Conservation (phyloP, 2,329 filamentous ascomycete genomes). For the Diaporthe helianthi region DNA sequence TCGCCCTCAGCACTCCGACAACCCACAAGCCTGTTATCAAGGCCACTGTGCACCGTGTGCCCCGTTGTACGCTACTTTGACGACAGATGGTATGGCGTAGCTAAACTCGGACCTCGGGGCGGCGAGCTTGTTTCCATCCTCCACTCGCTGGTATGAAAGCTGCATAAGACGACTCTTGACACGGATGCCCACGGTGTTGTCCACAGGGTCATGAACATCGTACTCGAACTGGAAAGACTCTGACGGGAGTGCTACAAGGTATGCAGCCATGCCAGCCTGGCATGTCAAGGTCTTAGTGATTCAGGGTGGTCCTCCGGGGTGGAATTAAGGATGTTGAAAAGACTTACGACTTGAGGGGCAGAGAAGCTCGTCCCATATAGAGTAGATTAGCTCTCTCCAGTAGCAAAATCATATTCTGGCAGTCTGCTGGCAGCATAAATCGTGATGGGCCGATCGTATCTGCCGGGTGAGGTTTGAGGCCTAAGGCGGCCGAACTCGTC, state of each 20-base stretch:
- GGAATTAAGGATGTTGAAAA: neutral
- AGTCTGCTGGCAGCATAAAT: neutral
- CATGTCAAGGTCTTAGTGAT: neutral
- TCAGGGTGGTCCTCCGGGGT: neutral
- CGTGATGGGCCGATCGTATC: neutral
- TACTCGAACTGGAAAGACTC: neutral
- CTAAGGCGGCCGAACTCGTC: neutral
- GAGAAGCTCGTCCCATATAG: neutral
- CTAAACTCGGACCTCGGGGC: neutral
- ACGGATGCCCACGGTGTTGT: neutral
- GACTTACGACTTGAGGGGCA: neutral
- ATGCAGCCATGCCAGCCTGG: neutral
- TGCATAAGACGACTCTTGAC: neutral
- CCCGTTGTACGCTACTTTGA: neutral
- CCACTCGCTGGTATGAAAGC: neutral
- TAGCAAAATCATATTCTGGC: neutral
- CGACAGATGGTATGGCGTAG: neutral
- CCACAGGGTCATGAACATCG: neutral
- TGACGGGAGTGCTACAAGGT: neutral
- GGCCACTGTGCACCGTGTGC: neutral
- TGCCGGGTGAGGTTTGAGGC: neutral
- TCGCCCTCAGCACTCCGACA: neutral
- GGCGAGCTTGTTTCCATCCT: neutral
- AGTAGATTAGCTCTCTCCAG: neutral
- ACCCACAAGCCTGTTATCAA: neutral